Conservation (phyloP, 306 rosid species). For the Senna tora region DNA sequence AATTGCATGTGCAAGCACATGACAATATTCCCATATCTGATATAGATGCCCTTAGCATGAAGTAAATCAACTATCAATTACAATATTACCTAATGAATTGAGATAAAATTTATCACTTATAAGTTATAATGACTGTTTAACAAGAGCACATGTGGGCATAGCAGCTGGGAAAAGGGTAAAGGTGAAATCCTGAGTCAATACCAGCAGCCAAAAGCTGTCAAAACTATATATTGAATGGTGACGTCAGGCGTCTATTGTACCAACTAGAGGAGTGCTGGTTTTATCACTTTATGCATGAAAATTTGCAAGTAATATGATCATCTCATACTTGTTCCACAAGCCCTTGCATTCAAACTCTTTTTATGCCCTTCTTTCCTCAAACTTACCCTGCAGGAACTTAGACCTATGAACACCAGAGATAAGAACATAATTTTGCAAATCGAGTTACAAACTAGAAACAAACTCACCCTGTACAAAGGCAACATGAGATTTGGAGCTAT, state of each 20-base stretch:
- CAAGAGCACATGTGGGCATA: background rate
- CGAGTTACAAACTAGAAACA: background rate
- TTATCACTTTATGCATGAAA: background rate
- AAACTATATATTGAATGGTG: too few relatives aligned
- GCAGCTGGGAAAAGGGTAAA: background rate
- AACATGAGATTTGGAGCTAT: background rate
- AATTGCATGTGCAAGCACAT: constrained; percentile 34
- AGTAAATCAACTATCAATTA: background rate
- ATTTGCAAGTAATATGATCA: background rate
- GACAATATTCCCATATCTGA: background rate
- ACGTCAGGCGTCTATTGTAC: background rate
- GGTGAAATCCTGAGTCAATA: background rate
- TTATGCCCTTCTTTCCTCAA: background rate
- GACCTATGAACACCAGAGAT: constrained; percentile 22
- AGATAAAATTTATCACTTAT: background rate
- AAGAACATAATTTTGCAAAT: constrained; percentile 10
- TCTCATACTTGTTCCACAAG: background rate
- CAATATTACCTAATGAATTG: background rate
- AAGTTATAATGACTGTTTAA: background rate
- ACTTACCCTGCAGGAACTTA: constrained; percentile 22
- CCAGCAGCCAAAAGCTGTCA: too few relatives aligned
- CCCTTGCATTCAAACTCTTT: background rate
- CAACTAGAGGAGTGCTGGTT: background rate
- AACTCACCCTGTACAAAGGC: background rate
- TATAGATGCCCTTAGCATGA: background rate